phyloP scores from a whole-genome alignment of 129 eudicot species.

The Flaveria robusta region DNA sequence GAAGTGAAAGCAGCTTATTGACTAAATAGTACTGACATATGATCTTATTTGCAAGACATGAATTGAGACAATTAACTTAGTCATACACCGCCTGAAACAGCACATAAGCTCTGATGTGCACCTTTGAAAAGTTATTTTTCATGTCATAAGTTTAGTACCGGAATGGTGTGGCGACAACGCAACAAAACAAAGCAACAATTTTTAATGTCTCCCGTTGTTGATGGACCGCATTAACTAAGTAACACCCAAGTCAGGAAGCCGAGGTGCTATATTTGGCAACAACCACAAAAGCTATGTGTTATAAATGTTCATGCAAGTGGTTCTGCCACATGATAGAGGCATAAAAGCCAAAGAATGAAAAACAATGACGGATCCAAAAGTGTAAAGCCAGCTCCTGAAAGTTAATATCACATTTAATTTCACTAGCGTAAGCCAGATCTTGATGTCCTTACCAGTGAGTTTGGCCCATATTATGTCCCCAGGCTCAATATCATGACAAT shows the following conservation, averaged over 20 bases:
- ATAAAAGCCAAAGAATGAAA: neutral
- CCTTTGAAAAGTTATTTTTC: neutral
- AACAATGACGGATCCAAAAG: neutral
- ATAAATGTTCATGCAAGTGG: neutral
- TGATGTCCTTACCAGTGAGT: constrained; percentile 64
- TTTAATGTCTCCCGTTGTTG: neutral
- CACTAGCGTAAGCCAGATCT: constrained; percentile 19
- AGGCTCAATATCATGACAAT: constrained; percentile 76
- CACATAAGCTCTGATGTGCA: neutral
- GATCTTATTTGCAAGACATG: neutral
- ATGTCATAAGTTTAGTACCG: neutral
- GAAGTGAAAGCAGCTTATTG: neutral
- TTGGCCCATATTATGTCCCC: constrained; percentile 99
- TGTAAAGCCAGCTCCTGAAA: constrained; percentile 9
- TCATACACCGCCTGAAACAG: neutral
- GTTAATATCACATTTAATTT: constrained; percentile 4
- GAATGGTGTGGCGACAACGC: neutral
- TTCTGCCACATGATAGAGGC: neutral
- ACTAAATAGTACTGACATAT: neutral
- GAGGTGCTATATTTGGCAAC: constrained; percentile 15
- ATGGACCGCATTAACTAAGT: neutral
- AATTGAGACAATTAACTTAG: neutral
- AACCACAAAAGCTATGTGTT: constrained; percentile 1
- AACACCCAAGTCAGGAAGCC: constrained; percentile 1
- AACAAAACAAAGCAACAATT: neutral